Evolutionary conservation across 345 rosid genomes (phyloP).

Genomic region (Euclidium syriacum): DNA sequence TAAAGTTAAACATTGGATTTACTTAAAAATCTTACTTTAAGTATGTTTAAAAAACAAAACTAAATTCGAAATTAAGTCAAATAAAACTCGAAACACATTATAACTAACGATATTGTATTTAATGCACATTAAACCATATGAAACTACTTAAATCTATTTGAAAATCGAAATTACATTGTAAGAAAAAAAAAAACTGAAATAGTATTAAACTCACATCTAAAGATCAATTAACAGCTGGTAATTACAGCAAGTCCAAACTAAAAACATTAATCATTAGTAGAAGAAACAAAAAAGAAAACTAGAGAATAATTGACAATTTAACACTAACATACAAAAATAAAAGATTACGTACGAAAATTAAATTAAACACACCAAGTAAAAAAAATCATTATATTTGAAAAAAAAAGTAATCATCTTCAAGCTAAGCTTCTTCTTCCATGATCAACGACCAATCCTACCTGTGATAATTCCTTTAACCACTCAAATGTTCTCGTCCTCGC

Average conservation of each 20-base stretch:
- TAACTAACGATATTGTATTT: too few relatives aligned
- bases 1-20: too few relatives aligned
- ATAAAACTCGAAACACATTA: too few relatives aligned
- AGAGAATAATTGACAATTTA: slow-evolving; percentile 14
- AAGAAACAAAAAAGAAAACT: neutral
- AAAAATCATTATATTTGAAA: neutral
- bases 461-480: slow-evolving; percentile 82
- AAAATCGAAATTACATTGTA: too few relatives aligned
- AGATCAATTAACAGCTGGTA: neutral
- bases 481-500: slow-evolving; percentile 77
- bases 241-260: neutral
- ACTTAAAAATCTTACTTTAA: too few relatives aligned
- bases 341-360: slow-evolving; percentile 11
- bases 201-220: neutral
- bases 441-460: slow-evolving; percentile 41
- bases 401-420: neutral
- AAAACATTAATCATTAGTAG: neutral
- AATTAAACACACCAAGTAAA: slow-evolving; percentile 11
- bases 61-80: too few relatives aligned
- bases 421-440: slow-evolving; percentile 34
- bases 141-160: too few relatives aligned
- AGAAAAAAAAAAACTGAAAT: too few relatives aligned
- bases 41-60: too few relatives aligned
- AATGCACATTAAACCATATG: too few relatives aligned
- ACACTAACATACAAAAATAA: slow-evolving; percentile 27